phyloP scores from a whole-genome alignment of 139 green algal species.

The Coelastrella sp. region DNA sequence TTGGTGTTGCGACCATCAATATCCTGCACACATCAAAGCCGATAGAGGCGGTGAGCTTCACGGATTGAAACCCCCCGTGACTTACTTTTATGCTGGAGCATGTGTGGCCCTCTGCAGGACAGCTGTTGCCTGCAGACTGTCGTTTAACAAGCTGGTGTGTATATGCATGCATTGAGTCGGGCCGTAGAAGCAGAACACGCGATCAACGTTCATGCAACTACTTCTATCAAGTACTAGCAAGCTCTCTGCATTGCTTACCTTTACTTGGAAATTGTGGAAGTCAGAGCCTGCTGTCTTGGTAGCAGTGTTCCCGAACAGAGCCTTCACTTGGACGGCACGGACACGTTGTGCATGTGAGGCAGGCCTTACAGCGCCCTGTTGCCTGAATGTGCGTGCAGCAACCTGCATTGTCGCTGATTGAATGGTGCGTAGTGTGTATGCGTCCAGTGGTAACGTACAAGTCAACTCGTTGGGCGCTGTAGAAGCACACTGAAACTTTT shows the following conservation, averaged over 20 bases:
- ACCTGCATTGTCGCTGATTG: conserved; percentile 9
- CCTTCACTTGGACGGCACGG: conserved; percentile 1
- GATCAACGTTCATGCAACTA: too few relatives aligned
- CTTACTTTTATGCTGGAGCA: too few relatives aligned
- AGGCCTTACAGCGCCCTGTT: background rate
- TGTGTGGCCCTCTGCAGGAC: too few relatives aligned
- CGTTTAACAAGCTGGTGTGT: too few relatives aligned
- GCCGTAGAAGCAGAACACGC: too few relatives aligned
- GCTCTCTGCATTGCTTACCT: conserved; percentile 10
- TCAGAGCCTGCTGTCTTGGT: conserved; percentile 20
- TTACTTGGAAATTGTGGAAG: conserved; percentile 43
- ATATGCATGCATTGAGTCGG: too few relatives aligned
- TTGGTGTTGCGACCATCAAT: conserved; percentile 35
- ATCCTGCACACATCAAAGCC: background rate
- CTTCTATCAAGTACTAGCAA: too few relatives aligned
- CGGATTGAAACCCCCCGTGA: too few relatives aligned
- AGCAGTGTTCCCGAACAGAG: conserved; percentile 18
- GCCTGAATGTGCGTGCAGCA: conserved; percentile 3
- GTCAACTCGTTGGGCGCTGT: background rate
- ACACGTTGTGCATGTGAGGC: background rate
- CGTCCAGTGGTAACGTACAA: too few relatives aligned
- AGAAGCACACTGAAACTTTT: too few relatives aligned
- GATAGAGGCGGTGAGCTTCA: too few relatives aligned
- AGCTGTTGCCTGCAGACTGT: too few relatives aligned
- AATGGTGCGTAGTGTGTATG: background rate